Conservation (phyloP, 805 yeast species). For the Sugiyamaella qingdaonensis region DNA sequence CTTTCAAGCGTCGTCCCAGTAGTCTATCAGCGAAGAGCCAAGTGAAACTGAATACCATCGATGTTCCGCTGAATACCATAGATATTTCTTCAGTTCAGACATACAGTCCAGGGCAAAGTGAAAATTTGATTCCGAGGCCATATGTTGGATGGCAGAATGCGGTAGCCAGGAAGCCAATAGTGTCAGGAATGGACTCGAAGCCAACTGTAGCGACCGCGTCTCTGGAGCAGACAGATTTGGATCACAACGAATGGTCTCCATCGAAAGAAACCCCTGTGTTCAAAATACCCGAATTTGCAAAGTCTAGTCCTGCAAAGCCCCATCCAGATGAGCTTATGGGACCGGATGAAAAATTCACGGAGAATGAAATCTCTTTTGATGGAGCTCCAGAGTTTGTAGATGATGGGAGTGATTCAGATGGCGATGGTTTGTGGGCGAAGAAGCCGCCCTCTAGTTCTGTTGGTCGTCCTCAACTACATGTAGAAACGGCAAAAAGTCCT, state of each 20-base stretch:
- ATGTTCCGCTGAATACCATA: conserved; percentile 7
- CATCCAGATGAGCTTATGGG: conserved; percentile 3
- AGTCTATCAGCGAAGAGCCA: neutral
- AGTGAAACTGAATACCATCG: conserved; percentile 9
- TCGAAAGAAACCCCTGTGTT: conserved; percentile 1
- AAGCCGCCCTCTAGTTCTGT: conserved; percentile 25
- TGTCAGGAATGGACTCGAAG: neutral
- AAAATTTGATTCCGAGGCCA: conserved; percentile 26
- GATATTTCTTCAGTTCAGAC: conserved; percentile 11
- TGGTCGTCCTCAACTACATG: conserved; percentile 10
- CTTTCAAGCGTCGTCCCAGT: neutral
- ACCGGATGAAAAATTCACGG: conserved; percentile 52
- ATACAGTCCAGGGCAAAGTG: conserved; percentile 27
- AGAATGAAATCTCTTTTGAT: conserved; percentile 70
- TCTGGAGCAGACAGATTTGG: neutral
- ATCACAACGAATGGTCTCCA: neutral
- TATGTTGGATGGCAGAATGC: conserved; percentile 24
- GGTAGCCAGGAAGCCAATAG: conserved; percentile 25
- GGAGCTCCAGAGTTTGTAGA: conserved; percentile 55
- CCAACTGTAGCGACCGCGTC: neutral
- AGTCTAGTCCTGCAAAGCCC: conserved; percentile 1
- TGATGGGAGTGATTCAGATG: conserved; percentile 41
- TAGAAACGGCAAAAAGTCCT: conserved; percentile 9
- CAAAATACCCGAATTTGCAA: conserved; percentile 12
- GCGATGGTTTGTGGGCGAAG: conserved; percentile 60